Conservation (phyloP, 208 protist genomes). For the Trypanosoma cruzi region DNA sequence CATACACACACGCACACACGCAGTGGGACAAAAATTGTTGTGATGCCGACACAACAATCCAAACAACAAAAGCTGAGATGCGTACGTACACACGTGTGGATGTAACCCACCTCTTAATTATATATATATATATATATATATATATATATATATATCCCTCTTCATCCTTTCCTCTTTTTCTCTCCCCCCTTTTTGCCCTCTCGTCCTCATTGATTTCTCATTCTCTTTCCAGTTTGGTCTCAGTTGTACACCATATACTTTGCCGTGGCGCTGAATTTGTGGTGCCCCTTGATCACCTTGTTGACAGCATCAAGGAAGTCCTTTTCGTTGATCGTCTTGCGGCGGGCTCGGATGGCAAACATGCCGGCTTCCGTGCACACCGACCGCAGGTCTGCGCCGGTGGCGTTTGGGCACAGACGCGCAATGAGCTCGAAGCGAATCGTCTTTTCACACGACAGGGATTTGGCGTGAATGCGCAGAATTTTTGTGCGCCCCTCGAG, state of each 20-base stretch:
- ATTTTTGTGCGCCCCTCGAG: slow-evolving; percentile 98
- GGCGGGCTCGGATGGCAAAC: slow-evolving; percentile 99
- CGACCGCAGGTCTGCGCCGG: slow-evolving; percentile 97
- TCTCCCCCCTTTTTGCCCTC: slow-evolving; percentile 2
- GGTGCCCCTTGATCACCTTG: slow-evolving; percentile 99
- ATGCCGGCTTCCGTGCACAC: slow-evolving; percentile 99
- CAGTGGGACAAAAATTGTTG: neutral
- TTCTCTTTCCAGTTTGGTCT: slow-evolving; percentile 14
- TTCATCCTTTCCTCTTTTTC: slow-evolving; percentile 10
- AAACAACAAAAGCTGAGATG: neutral
- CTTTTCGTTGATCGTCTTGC: slow-evolving; percentile 99
- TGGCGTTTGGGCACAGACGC: slow-evolving; percentile 98
- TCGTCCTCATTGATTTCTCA: neutral
- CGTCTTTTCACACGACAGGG: slow-evolving; percentile 97
- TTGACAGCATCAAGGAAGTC: slow-evolving; percentile 99
- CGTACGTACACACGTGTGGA: neutral
- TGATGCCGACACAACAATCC: neutral
- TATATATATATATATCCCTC: neutral
- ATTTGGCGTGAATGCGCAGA: slow-evolving; percentile 98
- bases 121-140: slow-evolving; percentile 14
- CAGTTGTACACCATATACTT: slow-evolving; percentile 99
- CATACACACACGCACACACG: no score
- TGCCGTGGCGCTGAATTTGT: slow-evolving; percentile 99
- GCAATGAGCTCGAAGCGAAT: slow-evolving; percentile 99
- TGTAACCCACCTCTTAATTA: neutral